Evolutionary conservation across 768 basidiomycete species (phyloP).

Genomic region (Suillus subalutaceus): DNA sequence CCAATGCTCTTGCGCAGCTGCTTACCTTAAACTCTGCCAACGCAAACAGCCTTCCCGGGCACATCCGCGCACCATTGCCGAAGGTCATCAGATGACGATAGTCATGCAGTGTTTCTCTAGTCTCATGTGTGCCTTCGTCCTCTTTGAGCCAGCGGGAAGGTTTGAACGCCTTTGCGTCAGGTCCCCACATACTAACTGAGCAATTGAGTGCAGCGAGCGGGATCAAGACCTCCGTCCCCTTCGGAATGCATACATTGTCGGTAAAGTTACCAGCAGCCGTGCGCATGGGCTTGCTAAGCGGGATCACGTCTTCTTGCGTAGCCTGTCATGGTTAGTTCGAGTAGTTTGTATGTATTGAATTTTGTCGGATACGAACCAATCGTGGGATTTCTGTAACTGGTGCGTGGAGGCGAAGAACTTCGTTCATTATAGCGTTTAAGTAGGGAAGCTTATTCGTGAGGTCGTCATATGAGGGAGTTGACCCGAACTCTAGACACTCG

Average conservation of each 20-base stretch:
- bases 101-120: not conserved
- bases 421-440: not conserved
- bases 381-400: not conserved
- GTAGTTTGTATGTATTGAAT: not conserved
- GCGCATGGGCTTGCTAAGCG: not conserved
- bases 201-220: not conserved
- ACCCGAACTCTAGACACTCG: too few relatives aligned
- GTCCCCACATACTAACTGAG: not conserved
- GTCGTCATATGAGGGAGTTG: too few relatives aligned
- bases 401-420: not conserved
- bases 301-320: not conserved
- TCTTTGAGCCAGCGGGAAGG: not conserved
- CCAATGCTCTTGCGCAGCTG: not conserved
- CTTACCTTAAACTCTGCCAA: not conserved
- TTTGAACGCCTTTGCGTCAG: not conserved
- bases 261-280: not conserved
- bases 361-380: not conserved
- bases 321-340: not conserved
- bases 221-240: not conserved
- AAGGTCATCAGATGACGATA: not conserved
- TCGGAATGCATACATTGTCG: not conserved
- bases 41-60: not conserved
- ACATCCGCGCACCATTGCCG: not conserved
- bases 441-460: too few relatives aligned
- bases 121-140: not conserved